Conservation (phyloP, 352 stramenopile genomes). For the Phytophthora megakarya region DNA sequence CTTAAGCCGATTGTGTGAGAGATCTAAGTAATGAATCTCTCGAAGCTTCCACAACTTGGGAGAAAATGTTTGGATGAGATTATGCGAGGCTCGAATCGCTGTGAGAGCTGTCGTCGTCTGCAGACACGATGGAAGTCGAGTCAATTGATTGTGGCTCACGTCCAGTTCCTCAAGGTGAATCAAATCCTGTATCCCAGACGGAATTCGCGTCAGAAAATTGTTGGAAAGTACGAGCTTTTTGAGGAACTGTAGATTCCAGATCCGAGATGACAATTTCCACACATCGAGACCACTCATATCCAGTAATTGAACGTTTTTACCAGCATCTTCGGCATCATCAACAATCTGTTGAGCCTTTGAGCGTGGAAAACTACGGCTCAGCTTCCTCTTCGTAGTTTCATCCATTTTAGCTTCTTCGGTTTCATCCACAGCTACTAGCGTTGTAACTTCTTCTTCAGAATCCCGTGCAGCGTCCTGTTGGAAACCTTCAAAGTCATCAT, state of each 20-base stretch:
- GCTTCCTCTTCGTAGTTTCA: conserved; percentile 32
- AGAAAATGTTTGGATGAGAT: conserved; percentile 64
- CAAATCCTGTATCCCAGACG: conserved; percentile 78
- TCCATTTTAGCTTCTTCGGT: conserved; percentile 27
- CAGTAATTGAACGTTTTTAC: conserved; percentile 28
- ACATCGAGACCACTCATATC: conserved; percentile 60
- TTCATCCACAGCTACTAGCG: conserved; percentile 15
- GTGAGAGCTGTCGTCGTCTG: conserved; percentile 62
- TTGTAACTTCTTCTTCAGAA: conserved; percentile 22
- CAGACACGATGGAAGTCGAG: conserved; percentile 62
- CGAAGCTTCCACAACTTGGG: conserved; percentile 71
- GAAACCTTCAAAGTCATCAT: conserved; percentile 49
- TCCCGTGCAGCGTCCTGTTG: conserved; percentile 31
- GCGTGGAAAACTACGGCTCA: conserved; percentile 46
- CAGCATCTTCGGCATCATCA: conserved; percentile 53
- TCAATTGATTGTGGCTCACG: conserved; percentile 63
- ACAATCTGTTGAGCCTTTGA: conserved; percentile 65
- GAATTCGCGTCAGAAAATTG: conserved; percentile 63
- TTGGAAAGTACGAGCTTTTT: conserved; percentile 45
- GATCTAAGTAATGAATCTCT: conserved; percentile 46
- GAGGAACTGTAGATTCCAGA: conserved; percentile 72
- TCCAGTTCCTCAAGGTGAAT: conserved; percentile 57
- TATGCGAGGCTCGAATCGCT: conserved; percentile 55
- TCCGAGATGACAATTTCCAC: conserved; percentile 60
- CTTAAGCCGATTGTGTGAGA: conserved; percentile 57